These are phyloP conservation scores for Pyrenophora teres DNA, from an alignment of 2,329 filamentous ascomycete species.

Conservation along the genomic window DNA sequence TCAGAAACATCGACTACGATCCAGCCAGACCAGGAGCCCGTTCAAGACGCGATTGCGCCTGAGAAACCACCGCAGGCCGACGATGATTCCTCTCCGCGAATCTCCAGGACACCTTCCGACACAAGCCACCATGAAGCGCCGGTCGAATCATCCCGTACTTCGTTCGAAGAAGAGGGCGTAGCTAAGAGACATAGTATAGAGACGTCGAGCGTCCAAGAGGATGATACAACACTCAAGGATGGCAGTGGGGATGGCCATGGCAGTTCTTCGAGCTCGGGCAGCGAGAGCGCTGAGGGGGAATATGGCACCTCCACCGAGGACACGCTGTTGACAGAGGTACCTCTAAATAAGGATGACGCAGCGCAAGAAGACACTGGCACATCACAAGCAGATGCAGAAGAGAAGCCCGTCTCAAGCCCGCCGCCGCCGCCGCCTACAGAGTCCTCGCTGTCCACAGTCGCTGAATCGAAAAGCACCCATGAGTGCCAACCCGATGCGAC, in stretches of 20 bases:
- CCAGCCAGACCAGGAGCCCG: conserved; percentile 24
- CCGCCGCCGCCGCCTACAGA: not conserved
- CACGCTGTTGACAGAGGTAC: conserved; percentile 4
- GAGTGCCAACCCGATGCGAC: conserved; percentile 19
- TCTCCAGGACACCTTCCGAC: conserved; percentile 46
- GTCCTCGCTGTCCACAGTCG: not conserved
- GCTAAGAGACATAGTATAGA: not conserved
- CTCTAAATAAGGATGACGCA: not conserved
- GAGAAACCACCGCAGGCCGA: conserved; percentile 22
- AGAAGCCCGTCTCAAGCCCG: not conserved
- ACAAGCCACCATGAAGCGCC: conserved; percentile 37
- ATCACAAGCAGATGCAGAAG: not conserved
- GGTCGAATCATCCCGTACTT: conserved; percentile 44
- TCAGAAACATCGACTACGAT: conserved; percentile 43
- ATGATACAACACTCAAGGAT: not conserved
- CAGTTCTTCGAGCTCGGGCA: not conserved
- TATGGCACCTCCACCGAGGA: conserved; percentile 10
- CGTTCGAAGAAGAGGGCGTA: conserved; percentile 38
- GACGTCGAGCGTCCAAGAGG: not conserved
- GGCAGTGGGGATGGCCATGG: not conserved
- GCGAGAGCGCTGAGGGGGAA: conserved; percentile 6
- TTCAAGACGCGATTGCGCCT: conserved; percentile 5
- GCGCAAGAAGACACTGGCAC: not conserved
- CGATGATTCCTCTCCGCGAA: conserved; percentile 39
- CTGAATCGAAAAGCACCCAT: not conserved